Base-by-base conservation (phyloP, 2,329 filamentous ascomycete species). In the Arthrobotrys iridis region DNA sequence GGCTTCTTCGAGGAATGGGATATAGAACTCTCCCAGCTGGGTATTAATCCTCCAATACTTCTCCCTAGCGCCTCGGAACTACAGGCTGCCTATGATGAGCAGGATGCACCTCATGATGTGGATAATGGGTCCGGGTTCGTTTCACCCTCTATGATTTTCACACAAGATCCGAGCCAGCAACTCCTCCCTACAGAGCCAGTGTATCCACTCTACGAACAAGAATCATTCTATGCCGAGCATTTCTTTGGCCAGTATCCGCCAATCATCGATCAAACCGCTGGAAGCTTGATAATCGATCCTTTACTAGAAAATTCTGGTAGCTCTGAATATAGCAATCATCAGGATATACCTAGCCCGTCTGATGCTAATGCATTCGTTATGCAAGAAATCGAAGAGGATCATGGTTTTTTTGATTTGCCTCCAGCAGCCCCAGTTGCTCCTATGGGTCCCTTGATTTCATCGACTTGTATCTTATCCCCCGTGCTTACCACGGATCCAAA, bases 61-160 rank as follows among this genome's bases (percentile, higher is more conserved):
- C 48, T 55, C 10, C 50, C 50, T 1, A 30, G 50, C 13, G 30
- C 13, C 18, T 55, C 18, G 15, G 37, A 10, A 24, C 18, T 15
- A 11, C 18, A 50, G 15, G n/a, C 24, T 18, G 2, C 1, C 3
- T 58, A 28, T 7, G 28, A 35, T n/a, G 52, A 60, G 4, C n/a
- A 46, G 7, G 70, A 74, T 74, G 60, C 62, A n/a, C 62, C 60
- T 24, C 65, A 67, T 37, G 62, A 74, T 4, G 4, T 63, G 3
- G 62, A 74, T 6, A 22, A 26, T 13, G 13, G 7, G 3, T 26
- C 60, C 6, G 22, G n/a, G 8, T 65, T 52, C 24, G 6, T 55
- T 1, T 28, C 35, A 3, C 13, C 35, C 13, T 65, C 60, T 20
- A 15, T 37, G 50, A 28, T 37, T 2, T 40, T 28, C 18, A 2